These are phyloP conservation scores for Blumeria graminis DNA, from an alignment of 2,329 filamentous ascomycete genomes.

Conservation along the genomic window DNA sequence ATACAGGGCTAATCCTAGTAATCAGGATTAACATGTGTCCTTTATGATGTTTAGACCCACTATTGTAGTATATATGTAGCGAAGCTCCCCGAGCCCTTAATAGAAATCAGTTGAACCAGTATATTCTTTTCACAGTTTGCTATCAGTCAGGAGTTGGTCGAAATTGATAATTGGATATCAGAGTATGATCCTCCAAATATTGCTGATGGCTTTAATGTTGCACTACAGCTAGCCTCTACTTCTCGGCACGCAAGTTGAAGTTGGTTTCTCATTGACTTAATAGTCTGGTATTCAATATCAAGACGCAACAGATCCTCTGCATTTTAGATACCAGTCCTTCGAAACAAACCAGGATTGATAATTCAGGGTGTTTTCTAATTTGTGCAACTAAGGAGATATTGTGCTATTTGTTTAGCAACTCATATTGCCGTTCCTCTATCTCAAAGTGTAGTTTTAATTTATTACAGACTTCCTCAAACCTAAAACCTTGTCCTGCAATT, in stretches of 20 bases:
- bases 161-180: not conserved
- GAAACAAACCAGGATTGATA: not conserved
- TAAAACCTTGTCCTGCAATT: not conserved
- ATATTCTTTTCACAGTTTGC: too few relatives aligned
- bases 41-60: too few relatives aligned
- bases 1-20: too few relatives aligned
- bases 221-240: not conserved
- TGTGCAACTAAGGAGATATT: not conserved
- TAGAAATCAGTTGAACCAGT: too few relatives aligned
- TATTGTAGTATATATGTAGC: too few relatives aligned
- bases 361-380: not conserved
- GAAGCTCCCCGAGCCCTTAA: too few relatives aligned
- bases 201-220: not conserved
- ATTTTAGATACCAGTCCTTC: not conserved
- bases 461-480: not conserved
- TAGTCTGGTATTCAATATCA: not conserved
- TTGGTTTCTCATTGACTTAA: not conserved
- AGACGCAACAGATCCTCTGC: not conserved
- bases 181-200: not conserved
- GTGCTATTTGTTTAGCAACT: not conserved
- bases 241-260: not conserved
- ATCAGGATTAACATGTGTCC: too few relatives aligned
- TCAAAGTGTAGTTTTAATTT: conserved; percentile 1
- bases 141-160: not conserved
- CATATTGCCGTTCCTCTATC: not conserved